Evolutionary conservation across 805 yeast genomes (phyloP).

Genomic region (Saccharomycopsis capsularis): DNA sequence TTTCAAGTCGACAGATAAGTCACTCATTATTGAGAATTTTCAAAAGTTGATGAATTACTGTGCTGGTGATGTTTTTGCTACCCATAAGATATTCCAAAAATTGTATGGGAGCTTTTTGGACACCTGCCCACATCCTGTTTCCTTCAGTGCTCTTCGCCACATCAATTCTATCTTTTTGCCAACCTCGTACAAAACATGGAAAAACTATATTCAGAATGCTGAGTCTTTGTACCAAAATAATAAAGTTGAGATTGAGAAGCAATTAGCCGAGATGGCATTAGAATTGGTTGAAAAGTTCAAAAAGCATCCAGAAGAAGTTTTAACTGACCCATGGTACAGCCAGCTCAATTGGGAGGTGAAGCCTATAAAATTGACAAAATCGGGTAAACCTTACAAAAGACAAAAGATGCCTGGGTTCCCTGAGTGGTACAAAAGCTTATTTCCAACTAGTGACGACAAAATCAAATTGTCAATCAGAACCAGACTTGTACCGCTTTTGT

Average conservation of each 20-base stretch:
- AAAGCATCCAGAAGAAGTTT: constrained; percentile 36
- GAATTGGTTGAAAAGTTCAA: constrained; percentile 42
- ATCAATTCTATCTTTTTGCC: constrained; percentile 75
- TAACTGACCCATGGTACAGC: constrained; percentile 78
- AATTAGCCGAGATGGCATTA: constrained; percentile 52
- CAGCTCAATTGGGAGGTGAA: constrained; percentile 84
- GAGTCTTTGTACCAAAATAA: constrained; percentile 61
- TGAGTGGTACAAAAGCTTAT: constrained; percentile 75
- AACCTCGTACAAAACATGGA: constrained; percentile 62
- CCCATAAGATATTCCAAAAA: constrained; percentile 59
- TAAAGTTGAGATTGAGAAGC: constrained; percentile 47
- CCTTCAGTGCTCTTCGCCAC: constrained; percentile 77
- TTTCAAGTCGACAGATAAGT: constrained; percentile 50
- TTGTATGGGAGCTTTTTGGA: constrained; percentile 62
- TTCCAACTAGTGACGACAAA: constrained; percentile 31
- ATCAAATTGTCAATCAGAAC: constrained; percentile 65
- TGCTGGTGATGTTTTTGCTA: constrained; percentile 74
- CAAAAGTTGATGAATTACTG: constrained; percentile 68
- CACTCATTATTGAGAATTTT: constrained; percentile 49
- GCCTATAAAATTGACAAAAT: constrained; percentile 55
- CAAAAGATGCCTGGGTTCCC: constrained; percentile 89
- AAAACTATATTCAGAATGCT: constrained; percentile 56
- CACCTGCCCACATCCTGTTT: constrained; percentile 88
- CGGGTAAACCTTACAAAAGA: constrained; percentile 59
- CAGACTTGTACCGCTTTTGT: constrained; percentile 66